Base-by-base conservation (phyloP, 1,139 yeast species). In the Taphrina deformans region DNA sequence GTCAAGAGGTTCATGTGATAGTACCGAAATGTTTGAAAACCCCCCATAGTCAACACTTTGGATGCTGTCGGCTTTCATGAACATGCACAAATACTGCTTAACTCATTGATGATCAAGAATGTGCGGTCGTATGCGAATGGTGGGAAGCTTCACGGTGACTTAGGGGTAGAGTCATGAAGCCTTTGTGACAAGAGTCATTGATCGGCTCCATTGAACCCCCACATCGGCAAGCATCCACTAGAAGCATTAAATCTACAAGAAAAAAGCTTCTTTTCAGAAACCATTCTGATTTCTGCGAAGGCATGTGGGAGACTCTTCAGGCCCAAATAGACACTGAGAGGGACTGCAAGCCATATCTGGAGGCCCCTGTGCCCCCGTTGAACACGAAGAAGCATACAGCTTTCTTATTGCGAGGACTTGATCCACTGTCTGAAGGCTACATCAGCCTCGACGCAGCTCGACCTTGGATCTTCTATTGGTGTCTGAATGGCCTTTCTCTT, bases 401-500 rank as follows among this genome's bases (percentile, higher is more conserved):
- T 7, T 61, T 40, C 18, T 50, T 61, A 23, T 38, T 29, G 24
- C 40, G 59, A 4, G 65, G 65, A 24, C 48, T 52, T 2, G 45
- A 44, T 14, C 53, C 52, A 26, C 35, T 61, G 3, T 31, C 44
- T 2, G 65, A 51, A 27, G 59, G 59, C 26, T 52, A 51, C 31
- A 50, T 61, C 18, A 41, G 52, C 16, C 78, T 89, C 55, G 98
- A 93, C 75, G 93, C 97, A 0, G 88, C 96, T 26, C 92, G 88
- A 69, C 86, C 96, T 0, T 95, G 99, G 99, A 77, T 93, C 75
- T 69, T 88, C 1, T 92, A 89, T 75, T 93, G 99, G 99, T 76
- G 87, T 1, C 72, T 83, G 48, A 91, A 90, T 73, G 79, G 91
- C 0, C 70, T 81, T 55, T 70, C 74, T 3, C 65, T 84, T 1